Evolutionary conservation across 768 basidiomycete genomes (phyloP), one percentile per base, ranked within the genome.

Genomic region (Kwoniella sp.): DNA sequence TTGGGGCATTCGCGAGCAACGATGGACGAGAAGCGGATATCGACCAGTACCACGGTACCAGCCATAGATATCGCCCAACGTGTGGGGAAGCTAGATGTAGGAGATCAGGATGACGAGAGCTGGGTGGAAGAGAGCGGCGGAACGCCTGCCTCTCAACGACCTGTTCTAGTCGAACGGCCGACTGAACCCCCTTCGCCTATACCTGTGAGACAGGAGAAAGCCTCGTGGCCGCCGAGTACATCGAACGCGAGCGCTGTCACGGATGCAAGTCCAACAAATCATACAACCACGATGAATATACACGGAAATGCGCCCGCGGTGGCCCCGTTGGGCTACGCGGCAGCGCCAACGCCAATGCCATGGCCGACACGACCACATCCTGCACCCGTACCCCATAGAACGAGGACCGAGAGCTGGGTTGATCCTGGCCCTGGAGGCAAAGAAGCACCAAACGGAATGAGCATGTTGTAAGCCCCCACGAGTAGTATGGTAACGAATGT

Each of bases 371-470:
- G 53, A 55, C 41, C 41, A 45, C 41, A 45, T 20, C 41, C 41
- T 45, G 41, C 41, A 17, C 41, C 41, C 17, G 41, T 45, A 45
- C 41, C 41, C 11, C 41, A 45, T 45, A 55, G 62, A 23, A 29
- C 38, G 30, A 55, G 58, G 34, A 55, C 61, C 15, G 67, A 56
- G 29, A 65, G 62, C 29, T 68, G 67, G 67, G 52, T 68, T 4
- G 63, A 68, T 31, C 67, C 67, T 4, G 23, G 30, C 8, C 41
- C 47, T 31, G 63, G 63, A 4, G 58, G 63, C 20, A 50, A 58
- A 22, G 67, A 64, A 52, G 67, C 67, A 17, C 67, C 67, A 1
- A 68, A 68, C 47, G 67, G 67, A 38, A 60, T 62, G 47, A 67
- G 38, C 51, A n/a, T 67, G 31, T 48, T 67, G 47, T 67, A 56